These are phyloP conservation scores for Lipomyces kockii DNA, from an alignment of 805 yeast species.

Conservation along the genomic window DNA sequence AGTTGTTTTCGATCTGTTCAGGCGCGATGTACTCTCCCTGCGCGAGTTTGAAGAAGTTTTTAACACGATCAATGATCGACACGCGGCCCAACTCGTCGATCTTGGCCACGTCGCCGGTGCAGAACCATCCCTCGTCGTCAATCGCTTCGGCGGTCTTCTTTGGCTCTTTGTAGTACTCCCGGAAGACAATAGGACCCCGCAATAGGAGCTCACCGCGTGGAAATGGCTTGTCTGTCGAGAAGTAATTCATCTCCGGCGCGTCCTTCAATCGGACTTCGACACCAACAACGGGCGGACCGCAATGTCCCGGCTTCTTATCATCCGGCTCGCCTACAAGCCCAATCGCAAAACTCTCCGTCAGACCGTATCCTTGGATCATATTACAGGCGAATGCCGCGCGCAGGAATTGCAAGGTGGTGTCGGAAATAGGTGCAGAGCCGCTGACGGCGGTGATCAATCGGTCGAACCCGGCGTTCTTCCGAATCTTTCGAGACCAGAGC, in stretches of 20 bases:
- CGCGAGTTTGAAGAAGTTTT: conserved; percentile 73
- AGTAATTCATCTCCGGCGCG: conserved; percentile 65
- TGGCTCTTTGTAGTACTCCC: conserved; percentile 59
- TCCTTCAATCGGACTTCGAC: conserved; percentile 65
- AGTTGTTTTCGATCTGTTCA: conserved; percentile 71
- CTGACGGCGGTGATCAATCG: conserved; percentile 49
- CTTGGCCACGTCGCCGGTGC: conserved; percentile 58
- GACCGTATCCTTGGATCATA: conserved; percentile 64
- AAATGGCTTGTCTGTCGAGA: conserved; percentile 50
- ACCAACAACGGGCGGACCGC: conserved; percentile 62
- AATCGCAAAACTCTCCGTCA: conserved; percentile 38
- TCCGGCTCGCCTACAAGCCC: conserved; percentile 45
- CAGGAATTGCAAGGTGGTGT: conserved; percentile 62
- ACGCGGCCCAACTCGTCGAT: conserved; percentile 60
- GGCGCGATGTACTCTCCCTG: conserved; percentile 76
- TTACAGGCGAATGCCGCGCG: conserved; percentile 62
- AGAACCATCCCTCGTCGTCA: conserved; percentile 51
- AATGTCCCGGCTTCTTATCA: conserved; percentile 58
- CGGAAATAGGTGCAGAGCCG: conserved; percentile 76
- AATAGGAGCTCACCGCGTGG: conserved; percentile 64
- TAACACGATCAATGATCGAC: conserved; percentile 71
- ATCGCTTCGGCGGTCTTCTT: conserved; percentile 59
- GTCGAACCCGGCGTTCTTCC: conserved; percentile 54
- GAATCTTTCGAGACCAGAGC: conserved; percentile 52
- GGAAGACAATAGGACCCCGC: conserved; percentile 67